A percentile compares a stretch with the other conserved stretches of the same genome.
phyloP scores from a whole-genome alignment of 2,329 filamentous ascomycete species.

The Cercospora janseana region DNA sequence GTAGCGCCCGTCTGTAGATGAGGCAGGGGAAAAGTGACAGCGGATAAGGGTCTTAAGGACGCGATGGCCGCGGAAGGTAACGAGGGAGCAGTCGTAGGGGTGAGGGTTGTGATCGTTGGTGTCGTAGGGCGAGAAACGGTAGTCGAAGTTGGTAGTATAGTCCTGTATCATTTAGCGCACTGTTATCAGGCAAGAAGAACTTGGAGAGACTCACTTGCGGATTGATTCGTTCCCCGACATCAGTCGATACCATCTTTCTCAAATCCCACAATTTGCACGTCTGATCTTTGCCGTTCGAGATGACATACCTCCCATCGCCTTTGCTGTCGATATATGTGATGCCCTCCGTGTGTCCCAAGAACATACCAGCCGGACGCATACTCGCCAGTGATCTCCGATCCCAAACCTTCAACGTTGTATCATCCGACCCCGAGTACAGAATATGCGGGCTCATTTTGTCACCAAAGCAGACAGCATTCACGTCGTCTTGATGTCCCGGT shows the following conservation, averaged over 20 bases:
- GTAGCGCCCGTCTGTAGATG: constrained; percentile 82
- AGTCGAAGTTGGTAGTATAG: constrained; percentile 68
- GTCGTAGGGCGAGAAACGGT: constrained; percentile 67
- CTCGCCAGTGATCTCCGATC: constrained; percentile 71
- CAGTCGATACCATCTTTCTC: constrained; percentile 78
- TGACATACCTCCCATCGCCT: constrained; percentile 82
- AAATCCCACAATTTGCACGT: constrained; percentile 97
- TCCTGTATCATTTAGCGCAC: constrained; percentile 34
- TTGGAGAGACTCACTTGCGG: constrained; percentile 38
- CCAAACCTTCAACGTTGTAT: constrained; percentile 93
- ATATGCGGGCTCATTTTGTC: constrained; percentile 87
- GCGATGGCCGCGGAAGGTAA: constrained; percentile 87
- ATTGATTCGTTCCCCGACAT: constrained; percentile 58
- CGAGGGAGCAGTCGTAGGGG: constrained; percentile 82
- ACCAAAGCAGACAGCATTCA: constrained; percentile 95
- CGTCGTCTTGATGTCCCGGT: constrained; percentile 77
- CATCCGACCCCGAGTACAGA: constrained; percentile 92
- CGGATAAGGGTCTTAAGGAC: constrained; percentile 88
- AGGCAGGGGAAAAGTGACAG: constrained; percentile 89
- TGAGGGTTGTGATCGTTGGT: constrained; percentile 67
- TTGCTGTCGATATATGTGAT: constrained; percentile 73
- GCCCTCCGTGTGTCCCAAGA: constrained; percentile 64
- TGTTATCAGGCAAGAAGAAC: background rate
- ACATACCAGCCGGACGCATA: constrained; percentile 62
- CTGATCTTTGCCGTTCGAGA: constrained; percentile 94